phyloP scores from a whole-genome alignment of 1,284 basidiomycete species.

The Tylopilus sp. region DNA sequence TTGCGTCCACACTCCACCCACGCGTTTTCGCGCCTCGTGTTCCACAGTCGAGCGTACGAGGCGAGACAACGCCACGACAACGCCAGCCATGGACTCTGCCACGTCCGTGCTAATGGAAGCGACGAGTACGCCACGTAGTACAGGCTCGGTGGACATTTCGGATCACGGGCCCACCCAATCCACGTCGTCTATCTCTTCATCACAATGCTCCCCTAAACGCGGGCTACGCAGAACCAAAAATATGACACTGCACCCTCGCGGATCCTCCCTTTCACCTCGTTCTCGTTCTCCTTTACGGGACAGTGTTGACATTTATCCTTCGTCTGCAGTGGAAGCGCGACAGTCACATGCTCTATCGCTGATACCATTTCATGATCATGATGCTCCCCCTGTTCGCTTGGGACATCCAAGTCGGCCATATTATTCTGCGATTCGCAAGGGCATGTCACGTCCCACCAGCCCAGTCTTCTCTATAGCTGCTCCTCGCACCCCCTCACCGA shows the following conservation, averaged over 20 bases:
- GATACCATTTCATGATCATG: conserved; percentile 21
- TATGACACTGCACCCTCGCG: conserved; percentile 35
- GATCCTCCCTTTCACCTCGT: conserved; percentile 40
- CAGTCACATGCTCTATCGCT: conserved; percentile 20
- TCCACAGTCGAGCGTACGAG: conserved; percentile 7
- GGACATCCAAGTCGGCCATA: conserved; percentile 56
- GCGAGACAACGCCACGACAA: conserved; percentile 5
- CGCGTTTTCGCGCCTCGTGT: conserved; percentile 17
- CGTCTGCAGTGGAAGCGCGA: conserved; percentile 18
- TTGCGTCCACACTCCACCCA: conserved; percentile 15
- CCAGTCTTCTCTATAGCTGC: conserved; percentile 26
- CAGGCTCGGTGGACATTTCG: conserved; percentile 18
- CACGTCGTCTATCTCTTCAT: conserved; percentile 23
- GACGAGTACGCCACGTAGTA: conserved; percentile 21
- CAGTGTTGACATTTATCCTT: conserved; percentile 19
- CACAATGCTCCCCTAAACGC: conserved; percentile 26
- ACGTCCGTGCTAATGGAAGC: conserved; percentile 25
- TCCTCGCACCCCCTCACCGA: conserved; percentile 27
- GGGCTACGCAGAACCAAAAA: conserved; percentile 42
- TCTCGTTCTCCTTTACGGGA: conserved; percentile 29
- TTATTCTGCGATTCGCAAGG: conserved; percentile 59
- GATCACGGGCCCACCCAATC: conserved; percentile 16
- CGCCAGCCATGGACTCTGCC: conserved; percentile 16
- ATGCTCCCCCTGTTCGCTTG: conserved; percentile 38
- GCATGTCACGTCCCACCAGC: conserved; percentile 45